Conservation (phyloP, 148 eudicot species). For the Rhododendron molle region DNA sequence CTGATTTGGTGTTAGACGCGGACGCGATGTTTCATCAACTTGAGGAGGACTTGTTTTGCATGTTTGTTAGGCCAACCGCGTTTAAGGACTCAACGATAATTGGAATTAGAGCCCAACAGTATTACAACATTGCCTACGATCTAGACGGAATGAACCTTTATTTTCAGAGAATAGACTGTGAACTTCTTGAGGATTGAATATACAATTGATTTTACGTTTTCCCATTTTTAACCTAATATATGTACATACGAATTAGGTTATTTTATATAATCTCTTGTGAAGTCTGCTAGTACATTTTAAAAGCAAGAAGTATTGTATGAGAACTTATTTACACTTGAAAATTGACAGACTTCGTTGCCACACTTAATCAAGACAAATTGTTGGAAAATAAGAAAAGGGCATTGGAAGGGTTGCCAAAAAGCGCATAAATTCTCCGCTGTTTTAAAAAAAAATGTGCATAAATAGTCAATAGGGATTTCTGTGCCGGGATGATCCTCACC, state of each 20-base stretch:
- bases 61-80: not conserved
- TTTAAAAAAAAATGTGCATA: too few relatives aligned
- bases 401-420: too few relatives aligned
- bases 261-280: not conserved
- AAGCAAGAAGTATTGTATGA: not conserved
- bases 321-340: not conserved
- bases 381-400: too few relatives aligned
- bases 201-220: not conserved
- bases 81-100: not conserved
- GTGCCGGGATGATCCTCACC: too few relatives aligned
- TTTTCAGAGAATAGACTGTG: constrained; percentile 27
- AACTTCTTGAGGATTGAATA: constrained; percentile 11
- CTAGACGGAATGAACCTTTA: constrained; percentile 9
- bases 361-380: too few relatives aligned
- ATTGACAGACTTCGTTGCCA: not conserved
- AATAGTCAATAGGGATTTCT: too few relatives aligned
- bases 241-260: not conserved
- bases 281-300: not conserved
- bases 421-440: too few relatives aligned
- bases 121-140: constrained; percentile 28
- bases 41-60: not conserved
- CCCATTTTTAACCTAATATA: not conserved
- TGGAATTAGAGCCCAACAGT: constrained; percentile 26
- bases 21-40: not conserved
- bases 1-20: constrained; percentile 17